Base-by-base conservation (phyloP, 1,284 basidiomycete genomes). In the Sanguinoderma infundibulare region DNA sequence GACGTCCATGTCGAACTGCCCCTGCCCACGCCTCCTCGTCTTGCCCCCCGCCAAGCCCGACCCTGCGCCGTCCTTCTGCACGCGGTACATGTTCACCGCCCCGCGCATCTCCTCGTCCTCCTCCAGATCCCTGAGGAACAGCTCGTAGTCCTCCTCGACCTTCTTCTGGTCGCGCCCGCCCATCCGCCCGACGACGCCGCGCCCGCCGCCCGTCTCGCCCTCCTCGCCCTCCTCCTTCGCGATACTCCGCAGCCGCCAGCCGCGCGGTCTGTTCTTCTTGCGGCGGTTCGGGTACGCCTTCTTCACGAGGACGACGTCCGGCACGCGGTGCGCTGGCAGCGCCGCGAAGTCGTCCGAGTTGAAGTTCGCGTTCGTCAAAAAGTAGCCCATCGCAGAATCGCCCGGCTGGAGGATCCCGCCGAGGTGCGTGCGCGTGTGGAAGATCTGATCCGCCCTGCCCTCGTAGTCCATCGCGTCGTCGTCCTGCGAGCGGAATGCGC, bases 81-180 rank as follows among this genome's bases (percentile, higher is more conserved):
- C 80, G 78, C 91, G 92, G 81, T 96, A 99, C 59, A 99, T 72
- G 77, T 98, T 98, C 71, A 99, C 90, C 17, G 87, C 88, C 17
- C 85, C 83, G 55, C 97, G 87, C 83, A 98, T 82, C 82, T 98
- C 97, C 54, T 92, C 90, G 78, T 99, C 97, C 77, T 99, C 97
- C 77, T 98, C 97, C 60, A 99, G 78, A 71, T 98, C 96, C 55
- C 94, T 86, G 77, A 99, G 80, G 87, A 99, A 99, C 64, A 95
- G 70, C 79, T 98, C 97, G 75, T 98, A 99, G 74, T 98, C 97
- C 73, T 94, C 89, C 74, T 98, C 96, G 63, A 98, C 94, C 80
- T 96, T 96, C 80, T 87, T 92, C 78, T 91, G 87, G 76, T 98
- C 96, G 55, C 95, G 81, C 46, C 96, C 96, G 40, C 96, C 96